phyloP scores from a whole-genome alignment of 768 basidiomycete genomes.

The Lactarius evosmus region DNA sequence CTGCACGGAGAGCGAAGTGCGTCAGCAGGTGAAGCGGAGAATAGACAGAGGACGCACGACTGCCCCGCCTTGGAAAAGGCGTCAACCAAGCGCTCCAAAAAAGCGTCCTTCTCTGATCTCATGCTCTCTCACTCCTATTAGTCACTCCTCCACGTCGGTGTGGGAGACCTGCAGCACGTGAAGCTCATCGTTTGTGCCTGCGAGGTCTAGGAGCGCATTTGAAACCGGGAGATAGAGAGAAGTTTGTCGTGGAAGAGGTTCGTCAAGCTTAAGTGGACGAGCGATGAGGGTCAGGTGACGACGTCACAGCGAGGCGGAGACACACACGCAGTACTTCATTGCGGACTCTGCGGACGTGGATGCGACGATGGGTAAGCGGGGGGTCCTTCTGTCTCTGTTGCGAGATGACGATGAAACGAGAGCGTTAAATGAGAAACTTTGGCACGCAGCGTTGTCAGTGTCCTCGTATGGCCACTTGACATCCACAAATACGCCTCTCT shows the following conservation, averaged over 20 bases:
- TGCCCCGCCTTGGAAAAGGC: conserved; percentile 56
- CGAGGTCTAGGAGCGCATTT: conserved; percentile 53
- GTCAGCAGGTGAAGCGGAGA: neutral
- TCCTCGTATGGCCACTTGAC: conserved; percentile 70
- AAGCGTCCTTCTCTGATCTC: conserved; percentile 57
- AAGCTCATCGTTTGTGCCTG: conserved; percentile 59
- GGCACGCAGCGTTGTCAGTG: conserved; percentile 65
- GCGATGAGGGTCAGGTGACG: neutral
- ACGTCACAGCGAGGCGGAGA: conserved; percentile 4
- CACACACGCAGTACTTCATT: conserved; percentile 76
- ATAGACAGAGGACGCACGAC: conserved; percentile 47
- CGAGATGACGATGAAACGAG: conserved; percentile 13
- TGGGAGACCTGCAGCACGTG: conserved; percentile 57
- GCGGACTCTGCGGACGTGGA: conserved; percentile 51
- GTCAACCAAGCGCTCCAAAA: conserved; percentile 64
- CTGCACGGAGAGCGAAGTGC: conserved; percentile 37
- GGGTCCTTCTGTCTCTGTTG: conserved; percentile 68
- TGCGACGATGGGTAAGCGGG: conserved; percentile 54
- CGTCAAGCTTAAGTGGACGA: conserved; percentile 51
- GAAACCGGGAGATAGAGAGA: conserved; percentile 62
- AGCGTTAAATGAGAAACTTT: neutral
- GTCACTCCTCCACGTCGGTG: conserved; percentile 69
- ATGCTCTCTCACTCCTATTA: conserved; percentile 73
- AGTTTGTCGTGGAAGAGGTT: conserved; percentile 68
- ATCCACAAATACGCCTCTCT: conserved; percentile 56